These are phyloP conservation scores for Cerrena zonata DNA, from an alignment of 1,284 basidiomycete genomes.

Conservation along the genomic window DNA sequence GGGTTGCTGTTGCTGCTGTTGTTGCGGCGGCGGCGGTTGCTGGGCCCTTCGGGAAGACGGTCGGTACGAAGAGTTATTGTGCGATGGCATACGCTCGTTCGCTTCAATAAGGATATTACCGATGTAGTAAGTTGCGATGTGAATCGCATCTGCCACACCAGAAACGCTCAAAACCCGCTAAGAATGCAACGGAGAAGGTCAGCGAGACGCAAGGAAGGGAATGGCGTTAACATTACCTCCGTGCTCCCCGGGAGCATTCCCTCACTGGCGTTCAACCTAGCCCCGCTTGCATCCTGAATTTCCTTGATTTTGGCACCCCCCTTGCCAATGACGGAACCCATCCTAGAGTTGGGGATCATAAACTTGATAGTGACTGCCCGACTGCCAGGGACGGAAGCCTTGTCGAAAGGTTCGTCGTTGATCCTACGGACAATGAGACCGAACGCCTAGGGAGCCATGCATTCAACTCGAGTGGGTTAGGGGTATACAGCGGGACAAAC, in stretches of 20 bases:
- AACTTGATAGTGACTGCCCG: conserved; percentile 98
- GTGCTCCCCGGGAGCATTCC: conserved; percentile 99
- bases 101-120: conserved; percentile 95
- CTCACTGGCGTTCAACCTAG: conserved; percentile 92
- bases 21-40: conserved; percentile 9
- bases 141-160: conserved; percentile 98
- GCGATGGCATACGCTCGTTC: conserved; percentile 79
- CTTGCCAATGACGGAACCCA: conserved; percentile 99
- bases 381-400: conserved; percentile 94
- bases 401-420: conserved; percentile 98
- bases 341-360: conserved; percentile 98
- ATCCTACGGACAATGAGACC: conserved; percentile 97
- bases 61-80: conserved; percentile 36
- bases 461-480: conserved; percentile 68
- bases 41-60: conserved; percentile 21
- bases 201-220: conserved; percentile 13
- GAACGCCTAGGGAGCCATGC: conserved; percentile 68
- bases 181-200: conserved; percentile 4
- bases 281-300: conserved; percentile 98
- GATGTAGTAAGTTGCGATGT: conserved; percentile 99
- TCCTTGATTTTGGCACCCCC: conserved; percentile 98
- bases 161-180: conserved; percentile 94
- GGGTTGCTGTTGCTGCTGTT: conserved; percentile 44
- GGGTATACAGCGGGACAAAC: conserved; percentile 33
- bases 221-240: conserved; percentile 56